Evolutionary conservation across 805 yeast species (phyloP).

Genomic region (Teunomyces gatunensis): DNA sequence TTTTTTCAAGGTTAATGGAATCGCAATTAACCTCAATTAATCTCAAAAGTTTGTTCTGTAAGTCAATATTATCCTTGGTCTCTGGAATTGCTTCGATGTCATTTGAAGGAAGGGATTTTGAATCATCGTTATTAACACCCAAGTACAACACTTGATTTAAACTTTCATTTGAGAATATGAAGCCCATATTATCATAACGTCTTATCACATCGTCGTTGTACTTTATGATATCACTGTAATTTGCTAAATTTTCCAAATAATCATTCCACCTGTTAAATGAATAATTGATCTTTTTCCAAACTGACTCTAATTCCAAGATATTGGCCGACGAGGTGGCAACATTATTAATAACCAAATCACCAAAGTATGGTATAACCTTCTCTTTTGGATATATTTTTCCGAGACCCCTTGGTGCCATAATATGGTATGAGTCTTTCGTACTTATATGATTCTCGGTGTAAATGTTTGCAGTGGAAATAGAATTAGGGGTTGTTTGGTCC

Average conservation of each 20-base stretch:
- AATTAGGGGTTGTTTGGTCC: background rate
- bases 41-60: conserved; percentile 39
- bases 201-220: conserved; percentile 41
- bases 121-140: conserved; percentile 35
- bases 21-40: conserved; percentile 43
- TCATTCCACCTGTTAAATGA: conserved; percentile 84
- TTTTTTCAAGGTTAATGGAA: conserved; percentile 47
- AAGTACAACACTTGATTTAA: conserved; percentile 41
- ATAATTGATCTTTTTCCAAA: conserved; percentile 64
- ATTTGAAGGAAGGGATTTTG: conserved; percentile 17
- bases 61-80: conserved; percentile 5
- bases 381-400: conserved; percentile 74
- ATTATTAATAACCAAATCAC: conserved; percentile 67
- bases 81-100: conserved; percentile 8
- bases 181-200: conserved; percentile 41
- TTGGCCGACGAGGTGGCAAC: conserved; percentile 18
- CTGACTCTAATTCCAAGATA: conserved; percentile 57
- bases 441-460: conserved; percentile 27
- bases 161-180: conserved; percentile 43
- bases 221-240: conserved; percentile 39
- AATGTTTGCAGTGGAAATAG: background rate
- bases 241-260: conserved; percentile 50
- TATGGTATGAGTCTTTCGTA: conserved; percentile 53
- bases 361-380: conserved; percentile 84
- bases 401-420: conserved; percentile 84